A percentile compares a stretch with the other conserved stretches of the same genome.
These are phyloP conservation scores for Mixia osmundae DNA, from an alignment of 1,284 basidiomycete species.

Conservation along the genomic window DNA sequence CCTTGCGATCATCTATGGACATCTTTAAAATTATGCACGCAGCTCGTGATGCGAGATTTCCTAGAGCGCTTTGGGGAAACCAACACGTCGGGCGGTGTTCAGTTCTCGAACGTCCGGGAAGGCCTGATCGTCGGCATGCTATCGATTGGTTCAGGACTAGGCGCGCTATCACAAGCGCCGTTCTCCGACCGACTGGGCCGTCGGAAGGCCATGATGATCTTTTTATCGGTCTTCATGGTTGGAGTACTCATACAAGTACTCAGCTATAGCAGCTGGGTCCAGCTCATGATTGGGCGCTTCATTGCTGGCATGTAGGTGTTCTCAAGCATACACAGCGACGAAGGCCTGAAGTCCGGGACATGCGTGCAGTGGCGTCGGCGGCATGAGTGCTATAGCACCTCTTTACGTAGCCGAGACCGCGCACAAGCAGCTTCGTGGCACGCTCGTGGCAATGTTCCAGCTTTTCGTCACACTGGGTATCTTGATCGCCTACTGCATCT, in stretches of 20 bases:
- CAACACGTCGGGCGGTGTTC: constrained; percentile 43
- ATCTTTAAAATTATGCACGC: neutral
- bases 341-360: too few species aligned
- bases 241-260: constrained; percentile 30
- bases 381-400: constrained; percentile 32
- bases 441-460: constrained; percentile 42
- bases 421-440: constrained; percentile 49
- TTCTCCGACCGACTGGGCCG: constrained; percentile 42
- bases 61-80: constrained; percentile 34
- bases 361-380: constrained; percentile 30
- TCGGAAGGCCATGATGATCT: constrained; percentile 41
- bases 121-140: constrained; percentile 17
- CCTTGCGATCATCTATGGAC: neutral
- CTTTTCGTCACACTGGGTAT: constrained; percentile 54
- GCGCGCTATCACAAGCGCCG: constrained; percentile 36
- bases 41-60: constrained; percentile 41
- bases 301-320: constrained; percentile 32
- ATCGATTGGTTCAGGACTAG: constrained; percentile 24
- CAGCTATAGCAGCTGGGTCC: constrained; percentile 32
- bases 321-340: too few species aligned
- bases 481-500: constrained; percentile 36
- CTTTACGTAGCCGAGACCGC: constrained; percentile 51
- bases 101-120: constrained; percentile 19
- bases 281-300: constrained; percentile 40
- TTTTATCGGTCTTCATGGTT: constrained; percentile 39